Percentiles rank a stretch among this genome's conserved stretches.
Evolutionary conservation across 202 grass and related monocot species (phyloP).

Genomic region (Elaeis oleifera): DNA sequence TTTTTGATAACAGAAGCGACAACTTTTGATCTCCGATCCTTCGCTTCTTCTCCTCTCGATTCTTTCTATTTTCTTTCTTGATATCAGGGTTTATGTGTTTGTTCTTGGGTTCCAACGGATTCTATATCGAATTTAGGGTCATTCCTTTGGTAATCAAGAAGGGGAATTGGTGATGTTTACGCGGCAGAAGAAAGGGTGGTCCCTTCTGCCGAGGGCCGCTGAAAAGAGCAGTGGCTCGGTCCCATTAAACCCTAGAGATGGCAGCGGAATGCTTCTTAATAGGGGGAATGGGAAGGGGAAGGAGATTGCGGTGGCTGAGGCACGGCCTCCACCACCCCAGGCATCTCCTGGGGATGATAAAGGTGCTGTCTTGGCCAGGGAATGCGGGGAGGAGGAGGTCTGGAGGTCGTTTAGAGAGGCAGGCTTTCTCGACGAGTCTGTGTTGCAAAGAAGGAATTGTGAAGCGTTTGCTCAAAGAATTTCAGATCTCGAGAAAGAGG

Average conservation of each 20-base stretch:
- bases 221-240: background rate
- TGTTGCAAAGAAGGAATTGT: conserved; percentile 60
- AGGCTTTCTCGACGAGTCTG: conserved; percentile 38
- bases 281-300: conserved; percentile 27
- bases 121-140: too few relatives aligned
- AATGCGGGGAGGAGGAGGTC: conserved; percentile 20
- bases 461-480: conserved; percentile 49
- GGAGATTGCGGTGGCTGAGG: conserved; percentile 11
- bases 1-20: too few relatives aligned
- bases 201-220: conserved; percentile 24
- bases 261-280: conserved; percentile 24
- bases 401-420: conserved; percentile 33
- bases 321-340: conserved; percentile 20
- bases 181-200: conserved; percentile 73
- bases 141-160: background rate
- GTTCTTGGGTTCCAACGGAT: too few relatives aligned
- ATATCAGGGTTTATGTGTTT: too few relatives aligned
- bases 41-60: too few relatives aligned
- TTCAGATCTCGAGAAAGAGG: conserved; percentile 69
- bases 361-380: background rate
- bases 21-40: too few relatives aligned
- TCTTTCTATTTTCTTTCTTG: too few relatives aligned
- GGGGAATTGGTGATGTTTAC: conserved; percentile 62
- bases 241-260: conserved; percentile 20
- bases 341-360: conserved; percentile 28